phyloP scores from a whole-genome alignment of 1,139 yeast species.

The Pichia sp. region DNA sequence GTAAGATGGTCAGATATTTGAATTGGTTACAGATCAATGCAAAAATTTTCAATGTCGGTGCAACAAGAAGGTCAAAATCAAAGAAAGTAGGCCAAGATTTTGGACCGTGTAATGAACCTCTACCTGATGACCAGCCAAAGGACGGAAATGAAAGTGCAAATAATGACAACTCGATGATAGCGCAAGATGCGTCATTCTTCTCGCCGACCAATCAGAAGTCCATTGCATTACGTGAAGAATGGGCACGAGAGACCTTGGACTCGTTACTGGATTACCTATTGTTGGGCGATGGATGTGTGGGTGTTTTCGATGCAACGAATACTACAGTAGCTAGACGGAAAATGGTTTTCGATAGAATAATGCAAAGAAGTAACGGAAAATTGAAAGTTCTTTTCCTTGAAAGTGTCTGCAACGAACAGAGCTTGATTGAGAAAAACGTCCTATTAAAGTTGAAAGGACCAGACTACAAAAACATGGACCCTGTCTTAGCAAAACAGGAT shows the following conservation, averaged over 20 bases:
- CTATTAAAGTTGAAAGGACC: constrained; percentile 87
- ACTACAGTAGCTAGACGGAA: constrained; percentile 73
- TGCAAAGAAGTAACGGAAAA: constrained; percentile 65
- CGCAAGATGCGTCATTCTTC: constrained; percentile 79
- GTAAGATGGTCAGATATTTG: constrained; percentile 77
- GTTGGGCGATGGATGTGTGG: constrained; percentile 83
- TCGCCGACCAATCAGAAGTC: constrained; percentile 71
- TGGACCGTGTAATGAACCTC: constrained; percentile 69
- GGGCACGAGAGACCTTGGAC: constrained; percentile 95
- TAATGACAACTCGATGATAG: constrained; percentile 9
- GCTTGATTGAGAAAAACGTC: constrained; percentile 76
- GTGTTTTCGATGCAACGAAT: constrained; percentile 93
- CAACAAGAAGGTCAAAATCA: constrained; percentile 77
- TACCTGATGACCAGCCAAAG: constrained; percentile 51
- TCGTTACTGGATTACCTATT: constrained; percentile 76
- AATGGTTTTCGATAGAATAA: constrained; percentile 64
- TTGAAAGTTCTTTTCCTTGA: constrained; percentile 82
- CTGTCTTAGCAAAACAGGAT: constrained; percentile 71
- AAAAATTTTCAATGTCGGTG: constrained; percentile 85
- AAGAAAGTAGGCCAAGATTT: constrained; percentile 35
- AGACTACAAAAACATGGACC: constrained; percentile 84
- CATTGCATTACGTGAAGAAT: constrained; percentile 70
- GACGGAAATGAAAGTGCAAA: neutral
- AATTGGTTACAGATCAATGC: constrained; percentile 92
- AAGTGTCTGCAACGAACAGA: constrained; percentile 77